Percentiles rank a stretch among this genome's conserved stretches.
Evolutionary conservation across 2,329 filamentous ascomycete genomes (phyloP).

Genomic region (Neoarthrinium moseri): DNA sequence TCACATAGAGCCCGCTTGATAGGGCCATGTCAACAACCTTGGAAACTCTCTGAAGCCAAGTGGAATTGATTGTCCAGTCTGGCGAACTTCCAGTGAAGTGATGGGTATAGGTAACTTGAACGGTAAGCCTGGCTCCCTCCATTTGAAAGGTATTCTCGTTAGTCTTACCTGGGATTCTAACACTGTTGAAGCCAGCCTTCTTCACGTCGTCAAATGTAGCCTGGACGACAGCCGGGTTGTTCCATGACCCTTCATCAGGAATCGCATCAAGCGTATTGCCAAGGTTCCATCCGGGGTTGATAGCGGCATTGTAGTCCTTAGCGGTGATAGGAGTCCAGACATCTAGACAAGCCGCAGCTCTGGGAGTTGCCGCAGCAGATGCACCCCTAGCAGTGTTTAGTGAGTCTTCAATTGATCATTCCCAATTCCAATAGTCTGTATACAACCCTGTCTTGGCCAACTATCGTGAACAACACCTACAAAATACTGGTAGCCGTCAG

Average conservation of each 20-base stretch:
- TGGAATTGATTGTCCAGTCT: constrained; percentile 50
- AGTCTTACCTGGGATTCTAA: constrained; percentile 49
- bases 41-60: constrained; percentile 56
- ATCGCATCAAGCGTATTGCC: constrained; percentile 59
- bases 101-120: constrained; percentile 53
- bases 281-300: constrained; percentile 60
- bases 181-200: constrained; percentile 53
- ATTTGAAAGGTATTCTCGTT: not conserved
- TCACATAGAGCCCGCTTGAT: constrained; percentile 45
- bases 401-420: no score
- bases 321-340: constrained; percentile 37
- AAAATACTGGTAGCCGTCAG: not conserved
- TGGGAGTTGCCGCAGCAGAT: not conserved
- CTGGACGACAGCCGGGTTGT: constrained; percentile 49
- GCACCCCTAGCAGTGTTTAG: not conserved
- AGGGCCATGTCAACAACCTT: constrained; percentile 57
- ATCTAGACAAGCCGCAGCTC: not conserved
- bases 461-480: no score
- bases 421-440: no score
- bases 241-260: constrained; percentile 57
- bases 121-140: constrained; percentile 2
- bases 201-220: constrained; percentile 51
- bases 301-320: constrained; percentile 39
- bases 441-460: no score
- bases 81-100: constrained; percentile 52